Base-by-base conservation (phyloP, 1,284 basidiomycete species). In the Rhodotorula sp. region DNA sequence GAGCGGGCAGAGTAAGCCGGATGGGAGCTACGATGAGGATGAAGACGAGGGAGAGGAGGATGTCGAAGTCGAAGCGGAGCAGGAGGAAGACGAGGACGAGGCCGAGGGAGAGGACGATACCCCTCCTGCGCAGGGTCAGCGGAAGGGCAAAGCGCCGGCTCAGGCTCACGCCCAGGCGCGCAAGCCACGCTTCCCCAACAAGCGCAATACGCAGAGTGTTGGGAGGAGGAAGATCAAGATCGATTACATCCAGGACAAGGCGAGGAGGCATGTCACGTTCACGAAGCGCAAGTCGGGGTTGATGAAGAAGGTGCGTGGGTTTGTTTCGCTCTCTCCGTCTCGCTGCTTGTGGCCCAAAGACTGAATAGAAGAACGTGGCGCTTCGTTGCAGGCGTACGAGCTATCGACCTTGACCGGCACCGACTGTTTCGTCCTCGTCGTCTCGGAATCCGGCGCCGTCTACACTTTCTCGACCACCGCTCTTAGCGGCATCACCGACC, bases 221-320 rank as follows among this genome's bases (percentile, higher is more conserved):
- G 94, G 94, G 64, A 85, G 95, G 76, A 86, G 95, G 78, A 98
- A 98, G 88, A 99, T 99, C 84, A 91, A 94, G 85, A 99, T 99
- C 83, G 92, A 96, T 84, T 99, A 95, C 84, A 99, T 99, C 52
- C 67, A 73, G 19, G 71, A 75, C 63, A 73, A 73, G 52, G 57
- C 70, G 52, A 72, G 76, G 82, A 87, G 95, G 83, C 94, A 97
- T 84, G 98, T 99, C 84, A 98, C 95, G 75, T 99, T 99, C 86
- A 94, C 91, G 83, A 99, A 99, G 87, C 89, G 95, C 83, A 99
- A 99, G 86, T 92, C 94, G 80, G 95, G 94, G 73, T 95, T 96
- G 83, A 96, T 96, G 93, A 96, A 96, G 87, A 95, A 96, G 89
- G 93, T 90, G 81, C 81, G 89, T 84, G 76, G 44, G 68, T 76